Conservation (phyloP, 116 monocot genomes). For the Papilionanthe hybrid region DNA sequence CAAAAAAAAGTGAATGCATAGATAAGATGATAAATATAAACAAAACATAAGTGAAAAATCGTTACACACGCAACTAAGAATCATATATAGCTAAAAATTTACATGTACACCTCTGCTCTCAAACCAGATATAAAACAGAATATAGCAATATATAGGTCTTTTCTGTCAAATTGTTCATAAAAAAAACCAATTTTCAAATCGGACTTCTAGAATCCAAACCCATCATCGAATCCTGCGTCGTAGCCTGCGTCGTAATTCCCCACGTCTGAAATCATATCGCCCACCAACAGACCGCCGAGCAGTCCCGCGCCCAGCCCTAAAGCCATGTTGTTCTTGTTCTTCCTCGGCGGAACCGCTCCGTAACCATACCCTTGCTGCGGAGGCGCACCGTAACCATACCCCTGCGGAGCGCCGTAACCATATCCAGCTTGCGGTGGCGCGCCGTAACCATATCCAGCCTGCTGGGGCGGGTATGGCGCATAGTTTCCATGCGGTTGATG, state of each 20-base stretch:
- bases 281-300: slow-evolving; percentile 51
- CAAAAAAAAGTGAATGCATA: no score
- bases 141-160: no score
- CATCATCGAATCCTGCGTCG: slow-evolving; percentile 32
- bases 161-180: no score
- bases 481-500: not conserved
- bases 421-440: slow-evolving; percentile 13
- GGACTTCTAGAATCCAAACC: slow-evolving; percentile 7
- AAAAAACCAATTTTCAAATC: no score
- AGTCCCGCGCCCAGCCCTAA: slow-evolving; percentile 54
- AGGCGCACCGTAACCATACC: slow-evolving; percentile 11
- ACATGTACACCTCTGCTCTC: no score
- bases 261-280: slow-evolving; percentile 41
- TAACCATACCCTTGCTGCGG: slow-evolving; percentile 12
- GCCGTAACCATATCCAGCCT: not conserved
- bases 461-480: not conserved
- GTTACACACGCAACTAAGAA: no score
- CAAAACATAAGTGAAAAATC: no score
- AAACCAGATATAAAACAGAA: no score
- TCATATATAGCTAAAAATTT: no score
- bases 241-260: slow-evolving; percentile 29
- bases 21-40: no score
- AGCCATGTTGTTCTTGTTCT: slow-evolving; percentile 39
- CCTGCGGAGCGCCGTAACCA: slow-evolving; percentile 4
- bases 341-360: slow-evolving; percentile 10